phyloP scores from a whole-genome alignment of 148 eudicot genomes.

The Cornus kousa region DNA sequence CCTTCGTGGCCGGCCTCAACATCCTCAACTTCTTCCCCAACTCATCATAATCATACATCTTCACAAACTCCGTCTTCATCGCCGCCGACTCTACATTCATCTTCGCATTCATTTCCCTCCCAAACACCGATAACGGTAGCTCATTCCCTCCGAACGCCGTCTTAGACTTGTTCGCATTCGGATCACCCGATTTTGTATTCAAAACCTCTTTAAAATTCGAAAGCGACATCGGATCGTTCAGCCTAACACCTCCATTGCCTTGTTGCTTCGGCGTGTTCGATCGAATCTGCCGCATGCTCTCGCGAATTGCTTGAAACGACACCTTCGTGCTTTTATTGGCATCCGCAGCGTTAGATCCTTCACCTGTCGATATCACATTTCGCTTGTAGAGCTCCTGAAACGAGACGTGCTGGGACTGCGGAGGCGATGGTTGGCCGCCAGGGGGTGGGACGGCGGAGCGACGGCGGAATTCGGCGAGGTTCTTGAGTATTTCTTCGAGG shows the following conservation, averaged over 20 bases:
- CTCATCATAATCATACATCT: slow-evolving; percentile 30
- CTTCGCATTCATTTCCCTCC: slow-evolving; percentile 30
- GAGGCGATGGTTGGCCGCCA: background rate
- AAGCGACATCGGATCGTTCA: slow-evolving; percentile 10
- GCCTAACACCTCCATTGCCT: background rate
- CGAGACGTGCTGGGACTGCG: slow-evolving; percentile 6
- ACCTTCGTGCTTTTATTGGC: background rate
- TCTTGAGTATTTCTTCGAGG: slow-evolving; percentile 38
- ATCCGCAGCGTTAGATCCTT: background rate
- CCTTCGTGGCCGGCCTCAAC: slow-evolving; percentile 51
- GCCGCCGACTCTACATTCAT: background rate
- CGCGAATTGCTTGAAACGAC: slow-evolving; percentile 26
- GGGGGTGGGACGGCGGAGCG: slow-evolving; percentile 29
- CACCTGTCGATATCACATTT: background rate
- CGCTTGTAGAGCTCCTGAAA: slow-evolving; percentile 35
- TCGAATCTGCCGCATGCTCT: slow-evolving; percentile 26
- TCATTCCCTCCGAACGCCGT: slow-evolving; percentile 30
- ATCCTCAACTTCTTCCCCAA: slow-evolving; percentile 59
- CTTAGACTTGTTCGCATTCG: background rate
- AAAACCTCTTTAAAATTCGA: slow-evolving; percentile 22
- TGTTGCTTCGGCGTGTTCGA: background rate
- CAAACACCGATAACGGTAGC: slow-evolving; percentile 24
- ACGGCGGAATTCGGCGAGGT: slow-evolving; percentile 42
- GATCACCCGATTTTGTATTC: slow-evolving; percentile 8
- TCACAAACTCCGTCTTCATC: slow-evolving; percentile 24